Evolutionary conservation across 2,329 filamentous ascomycete genomes (phyloP).

Genomic region (Calonectria pteridis): DNA sequence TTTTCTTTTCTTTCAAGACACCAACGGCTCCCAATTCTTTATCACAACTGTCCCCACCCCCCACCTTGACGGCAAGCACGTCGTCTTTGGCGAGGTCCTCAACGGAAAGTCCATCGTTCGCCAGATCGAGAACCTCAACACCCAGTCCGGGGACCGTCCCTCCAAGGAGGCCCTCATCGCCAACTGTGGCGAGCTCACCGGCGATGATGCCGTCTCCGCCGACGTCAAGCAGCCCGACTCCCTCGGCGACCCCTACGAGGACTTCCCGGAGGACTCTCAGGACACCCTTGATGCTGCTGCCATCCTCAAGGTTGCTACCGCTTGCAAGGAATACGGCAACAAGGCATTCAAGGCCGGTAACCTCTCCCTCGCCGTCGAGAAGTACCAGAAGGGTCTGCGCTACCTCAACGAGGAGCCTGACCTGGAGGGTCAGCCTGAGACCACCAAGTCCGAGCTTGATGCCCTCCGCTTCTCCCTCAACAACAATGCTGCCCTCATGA

Average conservation of each 20-base stretch:
- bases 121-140: conserved; percentile 87
- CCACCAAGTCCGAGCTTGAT: conserved; percentile 75
- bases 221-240: conserved; percentile 79
- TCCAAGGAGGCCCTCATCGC: conserved; percentile 77
- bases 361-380: conserved; percentile 78
- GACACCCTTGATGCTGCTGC: conserved; percentile 73
- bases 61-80: conserved; percentile 95
- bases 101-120: conserved; percentile 92
- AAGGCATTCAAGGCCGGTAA: conserved; percentile 88
- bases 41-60: conserved; percentile 95
- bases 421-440: conserved; percentile 76
- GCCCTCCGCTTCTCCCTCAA: conserved; percentile 87
- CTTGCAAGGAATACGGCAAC: conserved; percentile 94
- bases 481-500: conserved; percentile 88
- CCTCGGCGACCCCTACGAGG: conserved; percentile 92
- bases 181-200: conserved; percentile 89
- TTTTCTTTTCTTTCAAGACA: conserved; percentile 63
- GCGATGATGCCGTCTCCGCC: conserved; percentile 74
- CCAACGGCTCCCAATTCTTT: conserved; percentile 99
- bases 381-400: conserved; percentile 94
- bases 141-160: conserved; percentile 83
- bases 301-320: conserved; percentile 82
- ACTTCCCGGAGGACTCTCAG: conserved; percentile 89
- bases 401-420: conserved; percentile 90
- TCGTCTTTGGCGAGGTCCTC: conserved; percentile 95